phyloP scores from a whole-genome alignment of 495 filamentous ascomycete genomes.

The Oidiodendron maius region DNA sequence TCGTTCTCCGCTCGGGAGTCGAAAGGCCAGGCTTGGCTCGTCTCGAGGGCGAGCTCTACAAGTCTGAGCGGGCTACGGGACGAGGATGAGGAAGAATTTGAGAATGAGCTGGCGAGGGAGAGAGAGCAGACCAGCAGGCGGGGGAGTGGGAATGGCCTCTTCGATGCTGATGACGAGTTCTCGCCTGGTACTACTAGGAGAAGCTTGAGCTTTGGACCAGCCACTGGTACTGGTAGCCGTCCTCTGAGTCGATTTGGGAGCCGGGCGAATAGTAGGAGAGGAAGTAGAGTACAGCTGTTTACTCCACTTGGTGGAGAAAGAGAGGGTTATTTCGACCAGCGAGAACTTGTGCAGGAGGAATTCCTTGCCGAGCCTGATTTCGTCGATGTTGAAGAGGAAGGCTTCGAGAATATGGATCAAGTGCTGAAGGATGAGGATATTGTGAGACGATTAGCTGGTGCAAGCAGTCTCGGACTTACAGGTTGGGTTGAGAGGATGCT shows the following conservation, averaged over 20 bases:
- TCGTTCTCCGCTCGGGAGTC: slow-evolving; percentile 65
- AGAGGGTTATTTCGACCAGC: slow-evolving; percentile 40
- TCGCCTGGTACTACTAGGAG: slow-evolving; percentile 27
- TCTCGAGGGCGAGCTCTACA: slow-evolving; percentile 65
- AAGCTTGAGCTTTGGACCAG: slow-evolving; percentile 20
- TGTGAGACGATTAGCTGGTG: slow-evolving; percentile 45
- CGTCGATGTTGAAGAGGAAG: slow-evolving; percentile 44
- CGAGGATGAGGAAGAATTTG: slow-evolving; percentile 39
- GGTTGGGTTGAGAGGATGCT: slow-evolving; percentile 70
- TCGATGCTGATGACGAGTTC: slow-evolving; percentile 30
- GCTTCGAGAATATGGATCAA: slow-evolving; percentile 29
- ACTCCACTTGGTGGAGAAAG: slow-evolving; percentile 25
- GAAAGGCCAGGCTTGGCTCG: slow-evolving; percentile 77
- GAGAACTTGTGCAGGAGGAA: slow-evolving; percentile 24
- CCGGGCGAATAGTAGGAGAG: slow-evolving; percentile 36
- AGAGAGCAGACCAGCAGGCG: slow-evolving; percentile 20
- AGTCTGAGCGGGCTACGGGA: slow-evolving; percentile 50
- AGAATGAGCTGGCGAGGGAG: slow-evolving; percentile 33
- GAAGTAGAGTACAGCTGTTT: slow-evolving; percentile 31
- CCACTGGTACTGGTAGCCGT: slow-evolving; percentile 12
- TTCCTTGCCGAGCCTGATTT: slow-evolving; percentile 51
- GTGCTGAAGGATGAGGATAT: slow-evolving; percentile 46
- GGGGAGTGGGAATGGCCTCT: slow-evolving; percentile 12
- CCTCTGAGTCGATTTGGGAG: slow-evolving; percentile 30
- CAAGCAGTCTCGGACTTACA: slow-evolving; percentile 63